phyloP scores from a whole-genome alignment of 176 grass and related monocot species.

The Saccharum spontaneum region DNA sequence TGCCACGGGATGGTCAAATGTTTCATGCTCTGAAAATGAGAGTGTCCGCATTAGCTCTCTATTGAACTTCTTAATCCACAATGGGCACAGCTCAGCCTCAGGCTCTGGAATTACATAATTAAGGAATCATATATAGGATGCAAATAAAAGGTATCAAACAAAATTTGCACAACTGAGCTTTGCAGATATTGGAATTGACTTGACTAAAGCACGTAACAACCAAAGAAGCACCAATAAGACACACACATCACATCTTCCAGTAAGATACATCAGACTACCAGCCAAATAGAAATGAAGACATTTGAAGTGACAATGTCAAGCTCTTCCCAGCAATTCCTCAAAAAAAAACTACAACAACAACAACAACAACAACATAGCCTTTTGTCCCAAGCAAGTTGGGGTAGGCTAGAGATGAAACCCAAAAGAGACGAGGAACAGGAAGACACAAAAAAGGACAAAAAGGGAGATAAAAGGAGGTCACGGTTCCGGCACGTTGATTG shows the following conservation, averaged over 20 bases:
- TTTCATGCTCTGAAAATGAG: conserved; percentile 95
- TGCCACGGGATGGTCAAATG: conserved; percentile 94
- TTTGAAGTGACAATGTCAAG: conserved; percentile 20
- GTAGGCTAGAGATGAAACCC: no score
- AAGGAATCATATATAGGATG: conserved; percentile 23
- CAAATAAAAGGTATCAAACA: conserved; percentile 23
- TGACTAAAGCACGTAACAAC: neutral
- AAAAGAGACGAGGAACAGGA: no score
- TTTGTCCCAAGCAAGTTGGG: no score
- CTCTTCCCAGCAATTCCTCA: neutral
- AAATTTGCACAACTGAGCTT: neutral
- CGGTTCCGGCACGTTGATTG: no score
- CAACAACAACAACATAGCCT: no score
- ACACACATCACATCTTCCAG: neutral
- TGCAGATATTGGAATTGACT: neutral
- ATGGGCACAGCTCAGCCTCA: conserved; percentile 78
- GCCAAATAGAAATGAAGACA: neutral
- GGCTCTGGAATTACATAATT: conserved; percentile 66
- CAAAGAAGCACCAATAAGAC: conserved; percentile 6
- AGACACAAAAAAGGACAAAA: no score
- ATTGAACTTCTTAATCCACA: conserved; percentile 95
- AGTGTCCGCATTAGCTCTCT: conserved; percentile 76
- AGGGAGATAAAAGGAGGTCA: no score
- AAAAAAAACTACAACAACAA: no score
- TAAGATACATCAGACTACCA: conserved; percentile 8